Evolutionary conservation across 176 grass and related monocot genomes (phyloP), one percentile per base, ranked within the genome.

Genomic region (Hordeum vulgare): DNA sequence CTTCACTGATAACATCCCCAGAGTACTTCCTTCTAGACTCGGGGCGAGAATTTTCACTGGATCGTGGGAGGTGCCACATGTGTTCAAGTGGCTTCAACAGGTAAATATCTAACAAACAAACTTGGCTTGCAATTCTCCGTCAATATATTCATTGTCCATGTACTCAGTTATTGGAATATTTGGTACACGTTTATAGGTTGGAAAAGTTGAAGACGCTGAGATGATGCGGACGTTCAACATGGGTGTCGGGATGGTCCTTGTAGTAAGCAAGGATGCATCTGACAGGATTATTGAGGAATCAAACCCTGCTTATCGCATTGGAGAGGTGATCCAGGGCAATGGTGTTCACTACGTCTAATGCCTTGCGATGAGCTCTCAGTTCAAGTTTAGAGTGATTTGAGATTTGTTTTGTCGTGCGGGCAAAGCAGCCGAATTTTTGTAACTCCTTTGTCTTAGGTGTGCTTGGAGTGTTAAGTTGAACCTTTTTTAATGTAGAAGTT

Each of bases 191-290:
- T 25, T 17, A 51, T 74, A 98, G 96, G 93, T 85, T 90, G 96
- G 96, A 54, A 90, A 79, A 71, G 90, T 98, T 51, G 89, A 91
- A 28, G 93, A 88, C 64, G 51, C 77, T 2, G 96, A 95, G 84
- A 98, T 98, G 93, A 89, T 87, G 24, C 86, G 90, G 42, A 95
- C 93, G 2, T 98, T 98, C 82, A 98, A 98, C 44, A 98, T 98
- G 96, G 96, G 93, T 3, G 78, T 95, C 3, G 96, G 96, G 34
- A 98, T 98, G 96, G 96, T 95, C 64, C 88, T 98, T 62, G 89
- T 95, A 10, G 83, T 93, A 33, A 91, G 86, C 80, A 89, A 71
- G 39, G 89, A 90, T 35, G 62, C 85, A 14, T 89, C 79, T 8
- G 82, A 86, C 25, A 76, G 67, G 80, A 90, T 98, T 86, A 77